Evolutionary conservation across 2,329 filamentous ascomycete genomes (phyloP).

Genomic region (Monosporascus sp.): DNA sequence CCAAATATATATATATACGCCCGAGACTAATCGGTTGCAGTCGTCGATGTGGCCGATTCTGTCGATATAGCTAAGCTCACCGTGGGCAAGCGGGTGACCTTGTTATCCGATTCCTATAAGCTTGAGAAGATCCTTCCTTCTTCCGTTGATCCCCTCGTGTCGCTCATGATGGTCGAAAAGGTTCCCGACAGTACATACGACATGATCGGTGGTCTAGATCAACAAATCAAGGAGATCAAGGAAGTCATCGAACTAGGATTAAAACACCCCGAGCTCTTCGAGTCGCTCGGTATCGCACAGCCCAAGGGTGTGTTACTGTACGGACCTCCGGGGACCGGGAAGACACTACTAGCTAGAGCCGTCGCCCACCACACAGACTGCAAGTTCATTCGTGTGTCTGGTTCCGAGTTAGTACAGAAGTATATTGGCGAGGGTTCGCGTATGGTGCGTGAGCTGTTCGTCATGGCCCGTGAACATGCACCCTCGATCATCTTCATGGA

Average conservation of each 20-base stretch:
- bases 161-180: slow-evolving; percentile 99
- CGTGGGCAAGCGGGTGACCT: slow-evolving; percentile 92
- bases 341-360: slow-evolving; percentile 89
- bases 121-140: slow-evolving; percentile 98
- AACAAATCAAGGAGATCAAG: slow-evolving; percentile 99
- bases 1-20: background rate
- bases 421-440: slow-evolving; percentile 97
- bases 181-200: slow-evolving; percentile 99
- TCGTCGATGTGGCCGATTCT: slow-evolving; percentile 90
- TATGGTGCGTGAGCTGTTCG: slow-evolving; percentile 98
- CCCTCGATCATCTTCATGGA: slow-evolving; percentile 99
- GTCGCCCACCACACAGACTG: slow-evolving; percentile 98
- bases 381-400: slow-evolving; percentile 97
- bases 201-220: slow-evolving; percentile 98
- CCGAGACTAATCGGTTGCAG: slow-evolving; percentile 41
- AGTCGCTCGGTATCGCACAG: slow-evolving; percentile 97
- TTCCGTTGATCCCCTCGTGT: slow-evolving; percentile 95
- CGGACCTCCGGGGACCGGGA: slow-evolving; percentile 93
- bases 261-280: slow-evolving; percentile 97
- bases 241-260: slow-evolving; percentile 98
- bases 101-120: slow-evolving; percentile 97
- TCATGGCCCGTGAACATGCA: slow-evolving; percentile 97
- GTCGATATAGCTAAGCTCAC: slow-evolving; percentile 96
- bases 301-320: slow-evolving; percentile 97
- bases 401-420: slow-evolving; percentile 95